These are phyloP conservation scores for Pueraria montana DNA, from an alignment of 306 rosid genomes.

Conservation along the genomic window DNA sequence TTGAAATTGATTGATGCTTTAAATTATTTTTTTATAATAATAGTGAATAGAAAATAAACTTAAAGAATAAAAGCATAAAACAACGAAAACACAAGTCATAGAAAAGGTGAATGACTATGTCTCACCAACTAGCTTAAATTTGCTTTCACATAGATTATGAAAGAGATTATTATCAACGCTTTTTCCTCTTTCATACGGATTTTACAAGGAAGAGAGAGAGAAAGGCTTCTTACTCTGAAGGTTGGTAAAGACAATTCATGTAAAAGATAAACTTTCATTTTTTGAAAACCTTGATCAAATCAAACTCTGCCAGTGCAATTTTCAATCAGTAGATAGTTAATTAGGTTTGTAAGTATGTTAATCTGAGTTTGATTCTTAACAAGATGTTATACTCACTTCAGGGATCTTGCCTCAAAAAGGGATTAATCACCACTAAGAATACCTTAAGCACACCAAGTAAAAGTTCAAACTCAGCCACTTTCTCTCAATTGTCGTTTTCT, in stretches of 20 bases:
- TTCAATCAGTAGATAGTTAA: background rate
- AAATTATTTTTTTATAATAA: background rate
- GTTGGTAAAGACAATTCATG: background rate
- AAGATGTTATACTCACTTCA: background rate
- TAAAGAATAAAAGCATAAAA: background rate
- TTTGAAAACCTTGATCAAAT: constrained; percentile 5
- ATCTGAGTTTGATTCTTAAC: too few species aligned
- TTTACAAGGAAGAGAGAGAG: background rate
- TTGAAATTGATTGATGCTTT: too few species aligned
- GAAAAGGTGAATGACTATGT: constrained; percentile 26
- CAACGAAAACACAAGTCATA: background rate
- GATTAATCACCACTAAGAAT: background rate
- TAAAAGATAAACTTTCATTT: background rate
- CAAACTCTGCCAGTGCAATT: background rate
- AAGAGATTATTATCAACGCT: background rate
- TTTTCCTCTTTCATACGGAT: background rate
- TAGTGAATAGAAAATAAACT: background rate
- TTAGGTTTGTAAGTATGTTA: background rate
- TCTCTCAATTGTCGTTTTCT: too few species aligned
- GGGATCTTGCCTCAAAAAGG: background rate
- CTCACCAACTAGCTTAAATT: constrained; percentile 15
- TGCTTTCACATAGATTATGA: constrained; percentile 14
- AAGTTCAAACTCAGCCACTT: background rate
- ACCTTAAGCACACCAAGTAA: background rate
- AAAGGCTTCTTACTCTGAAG: background rate